Conservation (phyloP, 2,329 filamentous ascomycete species). For the Paecilomyces sp. region DNA sequence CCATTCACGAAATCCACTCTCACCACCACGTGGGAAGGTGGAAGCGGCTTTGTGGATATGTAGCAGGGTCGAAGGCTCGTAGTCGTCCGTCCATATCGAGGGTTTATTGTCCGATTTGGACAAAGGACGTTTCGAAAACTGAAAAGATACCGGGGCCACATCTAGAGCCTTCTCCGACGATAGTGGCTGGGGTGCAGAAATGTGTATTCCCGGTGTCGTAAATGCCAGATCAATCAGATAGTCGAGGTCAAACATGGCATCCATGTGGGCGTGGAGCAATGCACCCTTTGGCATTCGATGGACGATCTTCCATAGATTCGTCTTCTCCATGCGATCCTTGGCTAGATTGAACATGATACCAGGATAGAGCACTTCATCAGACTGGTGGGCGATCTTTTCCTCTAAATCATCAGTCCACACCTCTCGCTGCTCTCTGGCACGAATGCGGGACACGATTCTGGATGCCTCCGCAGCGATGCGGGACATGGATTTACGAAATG, state of each 20-base stretch:
- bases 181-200: slow-evolving; percentile 55
- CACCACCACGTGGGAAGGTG: slow-evolving; percentile 66
- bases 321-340: slow-evolving; percentile 77
- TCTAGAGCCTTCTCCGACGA: slow-evolving; percentile 46
- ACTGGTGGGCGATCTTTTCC: slow-evolving; percentile 57
- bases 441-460: slow-evolving; percentile 71
- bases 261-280: slow-evolving; percentile 68
- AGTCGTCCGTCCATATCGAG: slow-evolving; percentile 61
- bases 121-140: slow-evolving; percentile 45
- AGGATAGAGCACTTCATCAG: slow-evolving; percentile 62
- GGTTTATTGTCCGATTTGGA: slow-evolving; percentile 35
- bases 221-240: slow-evolving; percentile 69
- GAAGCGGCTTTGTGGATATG: slow-evolving; percentile 58
- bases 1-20: slow-evolving; percentile 68
- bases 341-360: slow-evolving; percentile 92
- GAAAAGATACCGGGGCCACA: slow-evolving; percentile 54
- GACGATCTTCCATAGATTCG: slow-evolving; percentile 78
- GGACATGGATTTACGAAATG: slow-evolving; percentile 51
- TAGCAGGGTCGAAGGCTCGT: slow-evolving; percentile 53
- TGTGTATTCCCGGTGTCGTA: slow-evolving; percentile 63
- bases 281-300: slow-evolving; percentile 79
- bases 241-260: slow-evolving; percentile 84
- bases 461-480: slow-evolving; percentile 72
- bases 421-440: slow-evolving; percentile 65
- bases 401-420: slow-evolving; percentile 72